phyloP scores from a whole-genome alignment of 2,329 filamentous ascomycete genomes.

The Cordyceps tenuipes region DNA sequence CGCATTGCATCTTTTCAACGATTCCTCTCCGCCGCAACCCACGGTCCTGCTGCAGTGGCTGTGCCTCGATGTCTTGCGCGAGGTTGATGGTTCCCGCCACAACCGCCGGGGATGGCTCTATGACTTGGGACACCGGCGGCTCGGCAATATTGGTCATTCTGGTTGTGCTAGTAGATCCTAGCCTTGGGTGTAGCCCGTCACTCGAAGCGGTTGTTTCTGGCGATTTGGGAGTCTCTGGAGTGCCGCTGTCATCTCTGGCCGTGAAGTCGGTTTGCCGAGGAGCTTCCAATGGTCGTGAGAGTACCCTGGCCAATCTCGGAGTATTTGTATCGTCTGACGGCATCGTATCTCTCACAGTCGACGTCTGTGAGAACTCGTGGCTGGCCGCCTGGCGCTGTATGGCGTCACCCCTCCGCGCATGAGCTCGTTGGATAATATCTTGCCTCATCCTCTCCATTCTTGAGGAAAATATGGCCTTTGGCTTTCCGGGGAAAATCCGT shows the following conservation, averaged over 20 bases:
- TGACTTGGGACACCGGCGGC: not conserved
- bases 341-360: not conserved
- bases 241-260: constrained; percentile 19
- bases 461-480: not conserved
- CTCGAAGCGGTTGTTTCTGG: not conserved
- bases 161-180: not conserved
- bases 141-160: constrained; percentile 18
- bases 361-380: not conserved
- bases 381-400: not conserved
- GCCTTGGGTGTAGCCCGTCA: not conserved
- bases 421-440: constrained; percentile 5
- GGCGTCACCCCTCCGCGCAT: not conserved
- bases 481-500: no score
- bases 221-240: constrained; percentile 13
- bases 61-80: not conserved
- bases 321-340: not conserved
- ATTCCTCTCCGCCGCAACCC: not conserved
- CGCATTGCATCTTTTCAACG: not conserved
- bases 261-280: not conserved
- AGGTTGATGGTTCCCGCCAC: not conserved
- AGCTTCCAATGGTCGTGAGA: not conserved
- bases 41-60: not conserved
- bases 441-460: not conserved
- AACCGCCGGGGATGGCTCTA: not conserved
- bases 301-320: not conserved